Percentiles rank a stretch among this genome's conserved stretches.
Evolutionary conservation across 176 grass and related monocot genomes (phyloP).

Genomic region (Phragmites australis): DNA sequence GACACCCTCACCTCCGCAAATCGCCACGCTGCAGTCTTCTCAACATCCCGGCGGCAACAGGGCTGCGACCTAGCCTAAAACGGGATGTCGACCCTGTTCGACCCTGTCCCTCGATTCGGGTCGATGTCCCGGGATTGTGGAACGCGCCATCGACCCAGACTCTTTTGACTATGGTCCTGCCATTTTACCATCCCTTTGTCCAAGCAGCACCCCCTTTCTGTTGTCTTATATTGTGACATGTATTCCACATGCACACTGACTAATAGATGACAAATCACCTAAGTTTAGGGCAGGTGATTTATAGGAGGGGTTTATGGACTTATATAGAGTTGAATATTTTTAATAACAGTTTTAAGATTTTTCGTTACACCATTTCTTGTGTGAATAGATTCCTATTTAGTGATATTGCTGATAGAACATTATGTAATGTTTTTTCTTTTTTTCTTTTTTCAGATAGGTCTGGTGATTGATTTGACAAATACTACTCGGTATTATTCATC

Average conservation of each 20-base stretch:
- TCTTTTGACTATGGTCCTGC: too few relatives aligned
- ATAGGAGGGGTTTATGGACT: background rate
- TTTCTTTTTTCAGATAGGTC: slow-evolving; percentile 71
- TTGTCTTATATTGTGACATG: background rate
- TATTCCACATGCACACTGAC: background rate
- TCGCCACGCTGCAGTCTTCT: too few relatives aligned
- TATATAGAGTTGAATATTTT: background rate
- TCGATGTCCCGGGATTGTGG: too few relatives aligned
- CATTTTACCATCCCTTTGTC: background rate
- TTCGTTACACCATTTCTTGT: background rate
- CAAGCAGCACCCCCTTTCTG: background rate
- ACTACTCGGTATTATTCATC: slow-evolving; percentile 78
- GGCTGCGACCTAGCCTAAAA: too few relatives aligned
- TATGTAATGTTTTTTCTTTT: background rate
- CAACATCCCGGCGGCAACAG: too few relatives aligned
- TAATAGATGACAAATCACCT: background rate
- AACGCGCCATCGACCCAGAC: too few relatives aligned
- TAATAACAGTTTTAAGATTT: background rate
- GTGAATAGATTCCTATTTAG: slow-evolving; percentile 18
- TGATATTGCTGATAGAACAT: background rate
- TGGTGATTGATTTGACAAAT: slow-evolving; percentile 99
- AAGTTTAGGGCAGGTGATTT: background rate
- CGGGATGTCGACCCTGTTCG: too few relatives aligned
- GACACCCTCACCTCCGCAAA: too few relatives aligned
- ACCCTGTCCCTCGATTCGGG: too few relatives aligned